A percentile compares a stretch with the other conserved stretches of the same genome.
These are phyloP conservation scores for Fraxinus platypoda DNA, from an alignment of 305 asterid species.

Conservation along the genomic window DNA sequence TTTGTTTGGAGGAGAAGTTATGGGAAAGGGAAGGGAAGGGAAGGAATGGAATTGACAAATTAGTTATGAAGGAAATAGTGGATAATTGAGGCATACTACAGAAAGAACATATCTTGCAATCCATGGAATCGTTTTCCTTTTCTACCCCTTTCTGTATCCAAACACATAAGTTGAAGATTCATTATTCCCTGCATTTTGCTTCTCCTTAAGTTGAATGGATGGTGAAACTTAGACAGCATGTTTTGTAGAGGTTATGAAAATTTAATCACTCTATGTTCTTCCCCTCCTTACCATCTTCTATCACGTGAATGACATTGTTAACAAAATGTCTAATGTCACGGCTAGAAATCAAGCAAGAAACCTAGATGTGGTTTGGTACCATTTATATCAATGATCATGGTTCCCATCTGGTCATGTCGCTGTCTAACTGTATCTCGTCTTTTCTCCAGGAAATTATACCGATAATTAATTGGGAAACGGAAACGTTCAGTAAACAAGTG, in stretches of 20 bases:
- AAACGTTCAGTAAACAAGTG: constrained; percentile 58
- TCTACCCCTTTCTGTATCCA: neutral
- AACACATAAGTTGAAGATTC: neutral
- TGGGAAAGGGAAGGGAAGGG: neutral
- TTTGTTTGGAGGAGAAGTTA: too few relatives aligned
- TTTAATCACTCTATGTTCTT: neutral
- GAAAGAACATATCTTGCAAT: neutral
- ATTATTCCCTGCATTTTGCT: neutral
- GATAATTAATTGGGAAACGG: constrained; percentile 63
- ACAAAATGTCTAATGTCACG: neutral
- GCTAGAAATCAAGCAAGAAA: neutral
- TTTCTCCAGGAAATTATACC: constrained; percentile 69
- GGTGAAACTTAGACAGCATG: neutral
- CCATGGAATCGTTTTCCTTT: neutral
- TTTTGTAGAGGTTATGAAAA: neutral
- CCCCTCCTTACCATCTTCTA: neutral
- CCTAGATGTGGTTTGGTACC: neutral
- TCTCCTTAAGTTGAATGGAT: neutral
- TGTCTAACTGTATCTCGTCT: neutral
- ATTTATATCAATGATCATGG: neutral
- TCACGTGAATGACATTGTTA: neutral
- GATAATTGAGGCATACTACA: neutral
- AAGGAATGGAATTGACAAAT: neutral
- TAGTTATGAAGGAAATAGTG: neutral
- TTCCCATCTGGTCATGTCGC: neutral